These are phyloP conservation scores for Flaveria brownii DNA, from an alignment of 129 eudicot species.

Conservation along the genomic window DNA sequence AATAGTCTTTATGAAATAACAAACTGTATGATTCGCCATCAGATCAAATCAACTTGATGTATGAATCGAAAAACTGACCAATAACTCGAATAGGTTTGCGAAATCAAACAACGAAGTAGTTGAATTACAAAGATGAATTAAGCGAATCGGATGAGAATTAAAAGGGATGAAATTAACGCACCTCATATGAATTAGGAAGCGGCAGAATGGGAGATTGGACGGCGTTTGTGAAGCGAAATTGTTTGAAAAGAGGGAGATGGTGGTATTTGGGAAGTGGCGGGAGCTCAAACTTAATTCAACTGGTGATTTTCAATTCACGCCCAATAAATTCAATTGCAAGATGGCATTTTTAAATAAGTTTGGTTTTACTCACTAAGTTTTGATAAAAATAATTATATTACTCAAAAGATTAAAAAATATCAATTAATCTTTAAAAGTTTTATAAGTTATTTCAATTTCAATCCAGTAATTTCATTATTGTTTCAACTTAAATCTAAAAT, in stretches of 20 bases:
- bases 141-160: slow-evolving; percentile 12
- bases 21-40: slow-evolving; percentile 8
- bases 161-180: slow-evolving; percentile 16
- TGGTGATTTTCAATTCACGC: slow-evolving; percentile 9
- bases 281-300: slow-evolving; percentile 19
- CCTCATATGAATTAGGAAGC: slow-evolving; percentile 18
- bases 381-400: no score
- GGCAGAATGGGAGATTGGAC: slow-evolving; percentile 7
- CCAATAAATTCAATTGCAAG: background rate
- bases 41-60: slow-evolving; percentile 20
- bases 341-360: no score
- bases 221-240: slow-evolving; percentile 26
- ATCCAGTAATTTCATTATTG: no score
- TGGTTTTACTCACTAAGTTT: no score
- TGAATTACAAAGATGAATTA: slow-evolving; percentile 1
- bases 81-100: slow-evolving; percentile 1
- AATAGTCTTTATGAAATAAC: background rate
- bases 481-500: no score
- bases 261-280: slow-evolving; percentile 26
- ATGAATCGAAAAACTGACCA: background rate
- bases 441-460: no score
- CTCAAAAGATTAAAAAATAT: no score
- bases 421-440: no score
- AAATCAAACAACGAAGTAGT: slow-evolving; percentile 12
- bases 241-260: slow-evolving; percentile 30